Conservation (phyloP, 2,329 filamentous ascomycete species). For the Colletotrichum liaoningense region DNA sequence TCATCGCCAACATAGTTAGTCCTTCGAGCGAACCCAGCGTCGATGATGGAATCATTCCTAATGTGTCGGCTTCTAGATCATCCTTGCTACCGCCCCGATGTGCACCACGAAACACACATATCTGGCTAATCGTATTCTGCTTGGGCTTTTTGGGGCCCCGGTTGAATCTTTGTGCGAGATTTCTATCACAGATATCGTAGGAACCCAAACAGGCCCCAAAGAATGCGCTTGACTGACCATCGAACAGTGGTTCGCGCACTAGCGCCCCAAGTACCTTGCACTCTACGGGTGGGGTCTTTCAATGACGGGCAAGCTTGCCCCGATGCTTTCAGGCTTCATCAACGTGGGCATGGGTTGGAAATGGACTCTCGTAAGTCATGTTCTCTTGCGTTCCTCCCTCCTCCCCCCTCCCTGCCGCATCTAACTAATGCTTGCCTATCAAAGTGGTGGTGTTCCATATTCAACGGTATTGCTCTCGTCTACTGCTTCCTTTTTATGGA, state of each 20-base stretch:
- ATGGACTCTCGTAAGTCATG: constrained; percentile 49
- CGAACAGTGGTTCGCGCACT: constrained; percentile 50
- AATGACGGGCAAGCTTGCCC: constrained; percentile 56
- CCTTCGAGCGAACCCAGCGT: background rate
- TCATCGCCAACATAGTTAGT: constrained; percentile 45
- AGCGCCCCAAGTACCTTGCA: constrained; percentile 56
- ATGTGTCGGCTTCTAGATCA: constrained; percentile 16
- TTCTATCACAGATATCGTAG: constrained; percentile 53
- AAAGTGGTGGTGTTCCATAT: constrained; percentile 53
- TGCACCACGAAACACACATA: constrained; percentile 41
- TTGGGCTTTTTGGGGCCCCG: constrained; percentile 56
- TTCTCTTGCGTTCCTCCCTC: background rate
- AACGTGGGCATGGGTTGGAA: constrained; percentile 53
- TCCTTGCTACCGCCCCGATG: constrained; percentile 42
- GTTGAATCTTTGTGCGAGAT: constrained; percentile 60
- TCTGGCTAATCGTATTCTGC: constrained; percentile 57
- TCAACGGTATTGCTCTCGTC: constrained; percentile 47
- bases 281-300: constrained; percentile 53
- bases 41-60: background rate
- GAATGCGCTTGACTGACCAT: background rate
- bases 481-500: constrained; percentile 68
- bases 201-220: background rate
- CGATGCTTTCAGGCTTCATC: constrained; percentile 57
- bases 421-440: background rate
- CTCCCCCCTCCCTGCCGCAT: background rate